Base-by-base conservation (phyloP, 768 basidiomycete species). In the Mycena pura region DNA sequence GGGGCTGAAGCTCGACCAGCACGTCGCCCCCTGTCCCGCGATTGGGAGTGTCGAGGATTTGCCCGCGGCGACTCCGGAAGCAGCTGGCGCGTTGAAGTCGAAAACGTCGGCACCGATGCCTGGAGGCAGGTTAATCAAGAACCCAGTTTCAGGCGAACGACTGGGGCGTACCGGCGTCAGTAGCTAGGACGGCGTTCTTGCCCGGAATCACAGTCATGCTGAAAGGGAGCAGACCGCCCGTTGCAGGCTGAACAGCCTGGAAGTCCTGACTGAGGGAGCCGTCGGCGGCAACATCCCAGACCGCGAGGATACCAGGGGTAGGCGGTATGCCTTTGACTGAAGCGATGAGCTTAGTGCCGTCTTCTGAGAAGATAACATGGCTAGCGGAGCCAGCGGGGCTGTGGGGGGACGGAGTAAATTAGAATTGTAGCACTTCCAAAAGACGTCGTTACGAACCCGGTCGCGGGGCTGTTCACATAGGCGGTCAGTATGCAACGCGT, bases 241-340 rank as follows among this genome's bases (percentile, higher is more conserved):
- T 52, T 3, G 76, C 63, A 13, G 80, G 76, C 19, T 72, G 66
- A 27, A 81, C 63, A 9, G 73, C 68, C 55, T 69, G 69, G 72
- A 79, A 79, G 54, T 80, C 72, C 31, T 66, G 31, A 2, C 83
- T 82, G 34, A 84, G 77, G 11, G 78, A 76, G n/a, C 80, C 81
- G 56, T 81, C 77, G 13, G 59, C 45, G 9, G 71, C 74, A 52
- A 85, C 72, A 57, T 82, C 78, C 80, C 81, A 86, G 14, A 78
- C 74, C 11, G 84, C 83, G 56, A 86, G 72, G 72, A 82, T 83
- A 22, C 83, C 83, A 6, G 80, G 80, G 11, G 74, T 74, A 3
- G 82, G 78, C 14, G 82, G 81, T 17, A 75, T 63, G 22, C 82
- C 83, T 67, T 85, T 84, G 66, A 83, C 77, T 19, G 83, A 78